A percentile compares a stretch with the other conserved stretches of the same genome.
These are phyloP conservation scores for Globisporangium camurandrum DNA, from an alignment of 352 stramenopile genomes.

Conservation along the genomic window DNA sequence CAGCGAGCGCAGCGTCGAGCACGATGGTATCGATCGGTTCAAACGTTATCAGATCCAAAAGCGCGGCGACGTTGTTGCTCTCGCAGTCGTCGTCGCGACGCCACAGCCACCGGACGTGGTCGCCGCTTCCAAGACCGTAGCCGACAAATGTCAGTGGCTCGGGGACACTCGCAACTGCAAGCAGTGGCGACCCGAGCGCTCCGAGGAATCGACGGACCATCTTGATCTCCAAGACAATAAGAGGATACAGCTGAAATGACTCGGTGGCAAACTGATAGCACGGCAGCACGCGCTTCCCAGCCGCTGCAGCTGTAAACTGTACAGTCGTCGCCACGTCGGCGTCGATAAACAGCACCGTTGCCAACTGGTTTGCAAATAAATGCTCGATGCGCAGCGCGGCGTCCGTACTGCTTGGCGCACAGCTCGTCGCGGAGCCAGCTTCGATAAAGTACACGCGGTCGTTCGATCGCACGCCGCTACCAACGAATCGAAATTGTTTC, in stretches of 20 bases:
- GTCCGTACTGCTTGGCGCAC: constrained; percentile 25
- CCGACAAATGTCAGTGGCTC: constrained; percentile 55
- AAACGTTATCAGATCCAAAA: constrained; percentile 16
- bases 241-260: constrained; percentile 45
- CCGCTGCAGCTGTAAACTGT: constrained; percentile 28
- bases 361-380: constrained; percentile 19
- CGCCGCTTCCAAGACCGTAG: constrained; percentile 26
- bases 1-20: constrained; percentile 22
- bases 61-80: constrained; percentile 32
- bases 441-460: constrained; percentile 60
- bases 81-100: constrained; percentile 45
- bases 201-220: constrained; percentile 45
- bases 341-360: constrained; percentile 35
- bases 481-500: constrained; percentile 42
- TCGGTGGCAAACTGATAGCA: constrained; percentile 62
- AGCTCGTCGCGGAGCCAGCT: constrained; percentile 21
- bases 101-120: constrained; percentile 52
- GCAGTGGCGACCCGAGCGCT: constrained; percentile 25
- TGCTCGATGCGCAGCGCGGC: constrained; percentile 24
- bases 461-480: constrained; percentile 40
- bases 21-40: constrained; percentile 26
- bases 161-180: constrained; percentile 47
- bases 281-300: constrained; percentile 28
- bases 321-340: constrained; percentile 13
- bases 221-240: constrained; percentile 38